phyloP scores from a whole-genome alignment of 768 basidiomycete species.

The Tephrocybe sp. region DNA sequence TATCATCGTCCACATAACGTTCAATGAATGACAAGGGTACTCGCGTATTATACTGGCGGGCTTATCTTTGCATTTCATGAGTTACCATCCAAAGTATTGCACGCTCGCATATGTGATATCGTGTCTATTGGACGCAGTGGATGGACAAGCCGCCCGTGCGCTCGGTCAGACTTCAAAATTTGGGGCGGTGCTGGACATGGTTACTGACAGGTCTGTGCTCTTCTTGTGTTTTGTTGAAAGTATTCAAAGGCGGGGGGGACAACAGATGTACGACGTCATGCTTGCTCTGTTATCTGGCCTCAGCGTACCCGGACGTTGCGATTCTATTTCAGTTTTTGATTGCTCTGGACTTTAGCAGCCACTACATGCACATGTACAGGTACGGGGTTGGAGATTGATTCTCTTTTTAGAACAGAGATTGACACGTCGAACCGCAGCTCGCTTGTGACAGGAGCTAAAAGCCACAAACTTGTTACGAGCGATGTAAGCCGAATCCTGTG shows the following conservation, averaged over 20 bases:
- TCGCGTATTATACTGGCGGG: slow-evolving; percentile 88
- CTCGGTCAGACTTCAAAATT: slow-evolving; percentile 93
- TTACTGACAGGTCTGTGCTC: slow-evolving; percentile 85
- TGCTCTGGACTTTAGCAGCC: slow-evolving; percentile 94
- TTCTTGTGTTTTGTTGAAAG: slow-evolving; percentile 1
- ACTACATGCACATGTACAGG: slow-evolving; percentile 99
- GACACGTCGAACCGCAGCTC: slow-evolving; percentile 54
- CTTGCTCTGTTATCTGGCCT: slow-evolving; percentile 89
- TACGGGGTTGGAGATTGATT: slow-evolving; percentile 27
- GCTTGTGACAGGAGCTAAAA: slow-evolving; percentile 87
- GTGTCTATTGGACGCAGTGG: slow-evolving; percentile 91
- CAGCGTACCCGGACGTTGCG: slow-evolving; percentile 83
- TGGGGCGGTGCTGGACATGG: slow-evolving; percentile 98
- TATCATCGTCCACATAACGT: slow-evolving; percentile 2
- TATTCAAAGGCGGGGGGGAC: slow-evolving; percentile 1
- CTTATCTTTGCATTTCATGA: slow-evolving; percentile 89
- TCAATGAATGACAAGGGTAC: slow-evolving; percentile 59
- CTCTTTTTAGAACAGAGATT: background rate
- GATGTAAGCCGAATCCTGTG: slow-evolving; percentile 91
- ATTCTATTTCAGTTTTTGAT: slow-evolving; percentile 93
- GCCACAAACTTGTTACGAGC: slow-evolving; percentile 90
- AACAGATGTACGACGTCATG: slow-evolving; percentile 93
- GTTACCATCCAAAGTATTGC: slow-evolving; percentile 89
- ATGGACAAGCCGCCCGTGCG: slow-evolving; percentile 87
- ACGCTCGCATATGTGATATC: slow-evolving; percentile 88